Conservation (phyloP, 1,139 yeast genomes). For the Yamadazyma dendronema region DNA sequence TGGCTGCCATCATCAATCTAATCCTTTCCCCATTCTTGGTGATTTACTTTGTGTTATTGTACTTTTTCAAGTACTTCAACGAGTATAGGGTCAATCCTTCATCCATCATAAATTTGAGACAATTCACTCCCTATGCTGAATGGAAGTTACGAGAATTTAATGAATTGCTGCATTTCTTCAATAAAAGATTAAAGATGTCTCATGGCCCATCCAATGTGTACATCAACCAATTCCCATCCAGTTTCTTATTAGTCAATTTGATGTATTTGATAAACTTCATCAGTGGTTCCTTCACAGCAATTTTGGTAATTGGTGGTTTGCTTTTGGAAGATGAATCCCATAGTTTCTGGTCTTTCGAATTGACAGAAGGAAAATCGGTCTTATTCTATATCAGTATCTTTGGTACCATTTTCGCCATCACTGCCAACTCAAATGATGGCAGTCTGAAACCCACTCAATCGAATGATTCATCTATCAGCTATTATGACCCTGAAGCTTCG, state of each 20-base stretch:
- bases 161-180: conserved; percentile 86
- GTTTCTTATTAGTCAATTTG: conserved; percentile 51
- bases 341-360: conserved; percentile 83
- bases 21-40: conserved; percentile 84
- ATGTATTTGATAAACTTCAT: conserved; percentile 70
- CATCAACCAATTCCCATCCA: conserved; percentile 90
- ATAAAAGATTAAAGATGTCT: conserved; percentile 72
- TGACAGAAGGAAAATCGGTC: conserved; percentile 76
- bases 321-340: conserved; percentile 75
- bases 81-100: conserved; percentile 91
- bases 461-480: conserved; percentile 36
- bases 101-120: conserved; percentile 72
- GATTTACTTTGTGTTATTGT: conserved; percentile 73
- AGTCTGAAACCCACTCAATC: conserved; percentile 5
- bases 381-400: conserved; percentile 84
- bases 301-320: conserved; percentile 79
- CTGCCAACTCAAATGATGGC: conserved; percentile 26
- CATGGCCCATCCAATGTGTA: conserved; percentile 78
- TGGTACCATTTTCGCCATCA: conserved; percentile 79
- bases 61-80: conserved; percentile 87
- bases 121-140: conserved; percentile 90
- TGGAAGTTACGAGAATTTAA: conserved; percentile 95
- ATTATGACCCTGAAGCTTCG: conserved; percentile 90
- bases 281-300: conserved; percentile 86
- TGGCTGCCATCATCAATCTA: conserved; percentile 85